Conservation (phyloP, 495 filamentous ascomycete genomes). For the Penicillium macrosclerotiorum region DNA sequence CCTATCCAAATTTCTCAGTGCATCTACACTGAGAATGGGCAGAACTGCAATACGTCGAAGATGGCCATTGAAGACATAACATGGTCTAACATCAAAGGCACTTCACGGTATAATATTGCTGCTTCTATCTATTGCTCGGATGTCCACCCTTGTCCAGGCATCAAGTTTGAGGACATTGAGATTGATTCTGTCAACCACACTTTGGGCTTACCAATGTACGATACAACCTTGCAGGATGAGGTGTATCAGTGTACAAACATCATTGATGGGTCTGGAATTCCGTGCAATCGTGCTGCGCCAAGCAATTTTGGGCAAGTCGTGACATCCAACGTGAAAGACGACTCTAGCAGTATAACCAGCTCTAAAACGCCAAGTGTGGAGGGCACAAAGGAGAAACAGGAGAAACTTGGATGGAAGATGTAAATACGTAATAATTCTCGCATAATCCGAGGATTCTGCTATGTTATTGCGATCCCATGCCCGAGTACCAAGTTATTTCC, state of each 20-base stretch:
- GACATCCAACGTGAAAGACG: constrained; percentile 16
- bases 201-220: constrained; percentile 19
- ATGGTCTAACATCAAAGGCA: constrained; percentile 58
- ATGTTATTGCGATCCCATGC: neutral
- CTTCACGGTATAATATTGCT: constrained; percentile 52
- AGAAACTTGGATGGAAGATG: neutral
- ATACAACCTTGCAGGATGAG: constrained; percentile 21
- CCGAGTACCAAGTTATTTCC: constrained; percentile 23
- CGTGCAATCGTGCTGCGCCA: constrained; percentile 24
- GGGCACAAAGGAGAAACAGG: constrained; percentile 2
- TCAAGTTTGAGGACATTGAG: constrained; percentile 50
- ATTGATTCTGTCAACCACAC: constrained; percentile 37
- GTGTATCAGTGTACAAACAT: constrained; percentile 28
- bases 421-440: neutral
- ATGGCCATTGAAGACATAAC: constrained; percentile 49
- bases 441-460: neutral
- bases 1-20: constrained; percentile 59
- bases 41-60: constrained; percentile 49
- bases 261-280: constrained; percentile 16
- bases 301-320: constrained; percentile 23
- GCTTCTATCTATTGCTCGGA: constrained; percentile 53
- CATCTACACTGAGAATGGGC: constrained; percentile 47
- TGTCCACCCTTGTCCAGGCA: constrained; percentile 44
- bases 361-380: neutral
- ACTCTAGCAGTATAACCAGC: neutral